A percentile compares a stretch with the other conserved stretches of the same genome.
Conservation (phyloP, 345 rosid genomes). For the Gossypium turneri region DNA sequence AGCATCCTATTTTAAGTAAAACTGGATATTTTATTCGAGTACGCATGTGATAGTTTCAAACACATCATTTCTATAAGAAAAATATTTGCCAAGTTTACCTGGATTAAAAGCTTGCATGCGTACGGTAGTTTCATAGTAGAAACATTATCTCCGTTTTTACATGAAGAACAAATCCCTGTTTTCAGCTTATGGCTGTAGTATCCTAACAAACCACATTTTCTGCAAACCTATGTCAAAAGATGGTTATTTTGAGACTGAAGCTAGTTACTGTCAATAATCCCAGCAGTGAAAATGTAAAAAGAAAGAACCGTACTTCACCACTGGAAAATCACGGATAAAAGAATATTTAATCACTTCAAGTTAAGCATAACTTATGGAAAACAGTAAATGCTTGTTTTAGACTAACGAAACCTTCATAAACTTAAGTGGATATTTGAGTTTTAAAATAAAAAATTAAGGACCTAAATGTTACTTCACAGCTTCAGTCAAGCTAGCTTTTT, state of each 20-base stretch:
- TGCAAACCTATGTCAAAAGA: constrained; percentile 57
- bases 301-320: background rate
- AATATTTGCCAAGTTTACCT: constrained; percentile 36
- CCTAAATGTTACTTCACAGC: too few species aligned
- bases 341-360: too few species aligned
- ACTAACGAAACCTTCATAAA: background rate
- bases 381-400: background rate
- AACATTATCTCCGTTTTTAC: constrained; percentile 76
- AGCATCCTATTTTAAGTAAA: background rate
- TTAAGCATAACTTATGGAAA: background rate
- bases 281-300: background rate
- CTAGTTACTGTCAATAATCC: background rate
- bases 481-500: too few species aligned
- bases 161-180: constrained; percentile 65
- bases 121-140: constrained; percentile 83
- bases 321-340: background rate
- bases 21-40: background rate
- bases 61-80: background rate
- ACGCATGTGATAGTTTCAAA: background rate
- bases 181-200: constrained; percentile 77
- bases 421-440: background rate
- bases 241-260: constrained; percentile 4
- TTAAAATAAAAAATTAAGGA: background rate
- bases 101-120: constrained; percentile 91
- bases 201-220: constrained; percentile 83